Base-by-base conservation (phyloP, 78 protist genomes). In the Monosiga brevicollis region DNA sequence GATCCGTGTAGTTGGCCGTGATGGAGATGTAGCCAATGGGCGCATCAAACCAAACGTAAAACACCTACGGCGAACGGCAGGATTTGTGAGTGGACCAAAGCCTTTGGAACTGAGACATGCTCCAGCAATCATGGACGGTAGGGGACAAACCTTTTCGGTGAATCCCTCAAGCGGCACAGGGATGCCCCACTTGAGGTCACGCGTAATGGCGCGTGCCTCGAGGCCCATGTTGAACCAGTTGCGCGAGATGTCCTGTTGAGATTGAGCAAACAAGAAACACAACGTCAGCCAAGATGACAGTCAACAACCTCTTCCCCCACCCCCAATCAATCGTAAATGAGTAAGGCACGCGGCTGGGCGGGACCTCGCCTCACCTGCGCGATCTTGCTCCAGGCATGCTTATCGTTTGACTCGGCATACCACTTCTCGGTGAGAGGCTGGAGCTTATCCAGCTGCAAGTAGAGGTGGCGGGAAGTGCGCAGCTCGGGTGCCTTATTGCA, bases 131-230 rank as follows among this genome's bases (percentile, higher is more conserved):
- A n/a, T n/a, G n/a, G n/a, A n/a, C n/a, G n/a, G n/a, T n/a, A n/a
- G n/a, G n/a, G n/a, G n/a, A n/a, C n/a, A n/a, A 49, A 71, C 93
- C 74, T 89, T 92, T 2, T 90, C 89, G 25, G 70, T 73, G 41
- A 74, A 90, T 26, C 88, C 91, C 29, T 83, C 87, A 23, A 79
- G 10, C n/a, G 96, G 93, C 9, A 92, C 94, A 22, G 91, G 93
- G 26, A 89, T 87, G 62, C 96, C 96, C 97, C 97, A 94, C 83
- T 87, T 87, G 78, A 94, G 88, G 62, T 94, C 97, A 55, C 97
- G 89, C 0, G 97, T 93, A 79, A 94, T 93, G 78, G 95, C 93
- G 32, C 97, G 87, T 79, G 93, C 88, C 73, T 88, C 72, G 15
- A 94, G 82, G 35, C 87, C 90, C 55, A 55, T 84, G 2, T 84